Evolutionary conservation across 805 yeast genomes (phyloP).

Genomic region (Sungouiozyma intestinalis): DNA sequence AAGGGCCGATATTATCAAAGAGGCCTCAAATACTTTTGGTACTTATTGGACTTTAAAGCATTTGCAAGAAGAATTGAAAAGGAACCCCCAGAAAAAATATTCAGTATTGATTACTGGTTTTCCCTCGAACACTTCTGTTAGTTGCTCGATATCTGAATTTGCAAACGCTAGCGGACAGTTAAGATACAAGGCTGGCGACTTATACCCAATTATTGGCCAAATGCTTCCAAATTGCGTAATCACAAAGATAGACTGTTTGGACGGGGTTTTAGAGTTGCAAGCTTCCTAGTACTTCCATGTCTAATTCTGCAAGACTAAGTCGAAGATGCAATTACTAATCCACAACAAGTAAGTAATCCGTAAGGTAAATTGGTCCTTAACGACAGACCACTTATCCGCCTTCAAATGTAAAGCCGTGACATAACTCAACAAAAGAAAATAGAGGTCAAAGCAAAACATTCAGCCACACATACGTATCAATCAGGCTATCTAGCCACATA

Average conservation of each 20-base stretch:
- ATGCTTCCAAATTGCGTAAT: constrained; percentile 31
- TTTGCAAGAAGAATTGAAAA: constrained; percentile 12
- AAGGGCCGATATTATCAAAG: constrained; percentile 32
- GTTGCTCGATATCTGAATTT: constrained; percentile 23
- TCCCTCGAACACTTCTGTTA: constrained; percentile 30
- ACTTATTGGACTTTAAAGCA: constrained; percentile 31
- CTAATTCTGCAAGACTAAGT: too few species aligned
- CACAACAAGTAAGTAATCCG: neutral
- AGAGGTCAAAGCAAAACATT: too few species aligned
- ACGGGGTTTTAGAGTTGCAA: constrained; percentile 29
- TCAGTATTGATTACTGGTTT: constrained; percentile 34
- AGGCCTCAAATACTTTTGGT: constrained; percentile 21
- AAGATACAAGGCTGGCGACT: constrained; percentile 16
- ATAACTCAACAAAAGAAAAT: too few species aligned
- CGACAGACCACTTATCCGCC: neutral
- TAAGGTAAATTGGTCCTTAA: neutral
- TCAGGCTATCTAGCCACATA: too few species aligned
- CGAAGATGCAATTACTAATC: neutral
- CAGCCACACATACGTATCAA: too few species aligned
- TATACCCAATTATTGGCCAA: constrained; percentile 36
- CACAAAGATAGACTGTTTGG: constrained; percentile 35
- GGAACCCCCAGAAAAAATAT: constrained; percentile 7
- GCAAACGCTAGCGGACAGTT: constrained; percentile 26
- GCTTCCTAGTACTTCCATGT: neutral
- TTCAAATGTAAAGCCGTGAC: too few species aligned